A percentile compares a stretch with the other conserved stretches of the same genome.
Conservation (phyloP, 1,284 basidiomycete genomes). For the Cryptococcus sp. region DNA sequence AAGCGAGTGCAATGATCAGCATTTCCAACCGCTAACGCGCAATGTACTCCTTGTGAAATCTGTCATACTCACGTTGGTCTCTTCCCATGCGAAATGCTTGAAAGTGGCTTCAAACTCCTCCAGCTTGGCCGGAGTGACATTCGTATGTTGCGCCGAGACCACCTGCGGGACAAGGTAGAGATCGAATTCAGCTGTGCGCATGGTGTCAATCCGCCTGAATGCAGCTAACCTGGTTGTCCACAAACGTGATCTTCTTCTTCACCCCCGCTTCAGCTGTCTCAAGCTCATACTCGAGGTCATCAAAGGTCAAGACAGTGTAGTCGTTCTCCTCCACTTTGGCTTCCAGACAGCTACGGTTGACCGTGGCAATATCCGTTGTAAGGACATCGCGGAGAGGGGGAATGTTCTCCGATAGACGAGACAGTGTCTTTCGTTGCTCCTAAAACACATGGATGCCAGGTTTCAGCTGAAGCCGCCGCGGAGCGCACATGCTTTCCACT, state of each 20-base stretch:
- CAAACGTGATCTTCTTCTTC: slow-evolving; percentile 87
- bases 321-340: slow-evolving; percentile 98
- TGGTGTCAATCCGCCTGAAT: not conserved
- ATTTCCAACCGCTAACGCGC: too few relatives aligned
- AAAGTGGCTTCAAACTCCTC: slow-evolving; percentile 98
- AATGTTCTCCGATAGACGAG: slow-evolving; percentile 31
- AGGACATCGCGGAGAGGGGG: slow-evolving; percentile 34
- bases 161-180: slow-evolving; percentile 60
- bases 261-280: slow-evolving; percentile 79
- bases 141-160: slow-evolving; percentile 63
- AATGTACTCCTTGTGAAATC: not conserved
- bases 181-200: not conserved
- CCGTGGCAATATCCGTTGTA: slow-evolving; percentile 31
- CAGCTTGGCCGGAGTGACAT: slow-evolving; percentile 86
- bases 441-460: slow-evolving; percentile 11
- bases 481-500: slow-evolving; percentile 15
- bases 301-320: slow-evolving; percentile 86
- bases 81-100: slow-evolving; percentile 94
- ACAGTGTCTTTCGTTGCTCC: slow-evolving; percentile 46
- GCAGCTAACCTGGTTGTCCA: slow-evolving; percentile 82
- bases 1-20: not conserved
- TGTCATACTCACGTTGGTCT: slow-evolving; percentile 63
- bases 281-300: slow-evolving; percentile 89
- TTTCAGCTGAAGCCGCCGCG: not conserved
- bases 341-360: slow-evolving; percentile 74